Evolutionary conservation across 352 stramenopile species (phyloP), one percentile per base, ranked within the genome.

Genomic region (Pythium phragmitis): DNA sequence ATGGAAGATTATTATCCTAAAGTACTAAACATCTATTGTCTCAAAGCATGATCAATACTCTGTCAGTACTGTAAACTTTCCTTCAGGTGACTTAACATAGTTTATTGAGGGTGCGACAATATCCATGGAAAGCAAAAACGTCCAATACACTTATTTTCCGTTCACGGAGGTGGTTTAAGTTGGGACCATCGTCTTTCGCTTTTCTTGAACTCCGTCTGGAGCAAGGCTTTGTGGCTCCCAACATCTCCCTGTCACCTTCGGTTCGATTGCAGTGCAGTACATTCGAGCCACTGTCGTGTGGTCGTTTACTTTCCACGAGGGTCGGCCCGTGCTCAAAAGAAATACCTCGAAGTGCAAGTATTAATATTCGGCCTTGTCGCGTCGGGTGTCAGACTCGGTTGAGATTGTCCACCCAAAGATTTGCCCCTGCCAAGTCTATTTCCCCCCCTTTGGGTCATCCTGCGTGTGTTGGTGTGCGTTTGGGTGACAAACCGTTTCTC

Each of bases 321-420:
- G 13, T 46, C 39, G 13, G 17, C 39, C 39, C 1, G 26, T 30
- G 26, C 26, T 30, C 26, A 30, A 30, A 30, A 30, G 26, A 30
- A 30, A 30, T 30, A 46, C 39, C 12, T 14, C 7, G 39, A 12
- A n/a, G 16, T 21, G 21, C 21, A 6, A 17, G 16, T 21, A 19
- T 19, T 21, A 46, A 45, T 45, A 45, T 17, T 50, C 19, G 51
- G 42, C 43, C 53, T 55, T 39, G 41, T 52, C 17, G 21, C 13
- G 23, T 3, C 16, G 7, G 21, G 14, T 5, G 36, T 21, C 49
- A 19, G 37, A 34, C 36, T 43, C 41, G 55, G 55, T 17, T 51
- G n/a, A 28, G 56, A 63, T 63, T 63, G 56, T 63, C 56, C 56
- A 63, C 56, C 56, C 28, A 28, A 8, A 57, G 34, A 57, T 57